Evolutionary conservation across 257 asterid genomes (phyloP).

Genomic region (Solanum lycopersicoides): DNA sequence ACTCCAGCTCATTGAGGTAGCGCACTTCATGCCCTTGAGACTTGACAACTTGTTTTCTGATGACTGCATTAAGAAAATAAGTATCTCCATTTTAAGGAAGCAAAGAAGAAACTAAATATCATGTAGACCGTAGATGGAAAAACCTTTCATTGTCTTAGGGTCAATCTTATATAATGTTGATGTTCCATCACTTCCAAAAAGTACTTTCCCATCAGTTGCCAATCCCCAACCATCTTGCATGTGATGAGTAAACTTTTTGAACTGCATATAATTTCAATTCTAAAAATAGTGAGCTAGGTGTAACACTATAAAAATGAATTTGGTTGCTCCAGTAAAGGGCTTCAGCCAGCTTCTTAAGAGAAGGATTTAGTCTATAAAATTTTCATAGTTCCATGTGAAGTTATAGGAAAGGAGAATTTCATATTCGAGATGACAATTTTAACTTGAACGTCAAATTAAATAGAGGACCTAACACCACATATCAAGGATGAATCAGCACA

Average conservation of each 20-base stretch:
- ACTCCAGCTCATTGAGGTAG: slow-evolving; percentile 86
- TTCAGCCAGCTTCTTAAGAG: background rate
- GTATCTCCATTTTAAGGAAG: background rate
- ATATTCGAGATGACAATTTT: background rate
- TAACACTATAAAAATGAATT: background rate
- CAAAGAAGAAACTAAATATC: background rate
- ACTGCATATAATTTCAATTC: slow-evolving; percentile 29
- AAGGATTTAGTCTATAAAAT: background rate
- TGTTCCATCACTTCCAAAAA: slow-evolving; percentile 90
- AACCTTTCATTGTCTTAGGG: slow-evolving; percentile 64
- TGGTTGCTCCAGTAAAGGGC: background rate
- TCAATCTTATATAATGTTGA: slow-evolving; percentile 75
- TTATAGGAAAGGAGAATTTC: background rate
- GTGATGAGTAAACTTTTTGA: slow-evolving; percentile 42
- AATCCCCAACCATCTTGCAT: slow-evolving; percentile 99
- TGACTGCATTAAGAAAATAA: slow-evolving; percentile 29
- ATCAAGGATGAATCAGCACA: background rate
- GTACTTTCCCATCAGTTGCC: slow-evolving; percentile 69
- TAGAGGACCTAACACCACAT: background rate
- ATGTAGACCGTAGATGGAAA: slow-evolving; percentile 1
- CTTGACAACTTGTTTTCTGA: slow-evolving; percentile 43
- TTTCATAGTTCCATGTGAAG: background rate
- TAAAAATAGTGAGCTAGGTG: background rate
- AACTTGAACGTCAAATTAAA: background rate
- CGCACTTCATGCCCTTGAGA: slow-evolving; percentile 65